Evolutionary conservation across 228 moss, liverwort and hornwort genomes (phyloP), one percentile per base, ranked within the genome.

Genomic region (Sphagnum magellanicum): DNA sequence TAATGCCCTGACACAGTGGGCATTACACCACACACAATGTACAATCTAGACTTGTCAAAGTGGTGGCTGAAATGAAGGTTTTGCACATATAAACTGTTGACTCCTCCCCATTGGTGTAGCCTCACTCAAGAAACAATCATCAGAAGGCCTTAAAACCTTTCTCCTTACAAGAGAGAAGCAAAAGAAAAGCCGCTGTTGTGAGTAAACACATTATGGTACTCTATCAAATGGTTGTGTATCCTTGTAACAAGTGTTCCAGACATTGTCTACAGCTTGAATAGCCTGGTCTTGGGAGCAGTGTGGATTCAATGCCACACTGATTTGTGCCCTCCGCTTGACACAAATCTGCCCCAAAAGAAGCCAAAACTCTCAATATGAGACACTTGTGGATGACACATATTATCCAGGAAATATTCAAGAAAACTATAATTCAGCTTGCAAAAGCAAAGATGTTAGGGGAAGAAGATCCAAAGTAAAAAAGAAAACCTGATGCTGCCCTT

Each of bases 191-290:
- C 12, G 55, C 8, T 12, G 9, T 8, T 12, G 8, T 8, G 12
- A 55, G 12, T 8, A 8, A 55, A 8, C 55, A 66, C 5, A 66
- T 75, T 72, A 97, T 47, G 93, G 91, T 47, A 84, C 82, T 73
- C 88, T 87, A 55, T 97, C 91, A 67, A 97, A 93, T 61, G 96
- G 93, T 72, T 90, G 79, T 8, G 93, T 93, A 65, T 97, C 97
- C 52, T 78, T 83, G 48, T 91, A 93, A 79, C 93, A 93, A 14
- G 87, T 82, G 67, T 79, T 79, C 93, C 97, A 93, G 15, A 89
- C 86, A 58, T 80, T 70, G 64, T 91, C 87, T 62, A 97, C 85
- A 48, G 91, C 91, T 68, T 89, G 71, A 59, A 85, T 81, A 50
- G 97, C 83, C 16, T 85, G 83, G 72, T 62, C 67, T 76, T 86